Base-by-base conservation (phyloP, 345 rosid genomes). In the Carallia pectinifolia region DNA sequence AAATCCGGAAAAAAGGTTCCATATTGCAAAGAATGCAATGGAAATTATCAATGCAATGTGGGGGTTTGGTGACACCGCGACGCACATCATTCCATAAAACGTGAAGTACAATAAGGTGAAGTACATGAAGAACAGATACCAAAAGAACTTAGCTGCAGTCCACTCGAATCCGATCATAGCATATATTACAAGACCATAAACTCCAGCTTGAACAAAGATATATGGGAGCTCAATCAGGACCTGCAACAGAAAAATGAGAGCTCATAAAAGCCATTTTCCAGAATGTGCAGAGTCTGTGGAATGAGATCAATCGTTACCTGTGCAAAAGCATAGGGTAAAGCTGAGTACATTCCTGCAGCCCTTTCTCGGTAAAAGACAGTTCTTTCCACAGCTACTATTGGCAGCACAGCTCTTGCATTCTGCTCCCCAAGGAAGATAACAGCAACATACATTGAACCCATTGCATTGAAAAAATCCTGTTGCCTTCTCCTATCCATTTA, bases 301-400 rank as follows among this genome's bases (percentile, higher is more conserved):
- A 8, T 8, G 47, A 8, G 30, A 55, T 4, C 12, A 6, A 60
- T 40, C 6, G 19, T 64, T 62, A 77, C 76, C 86, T 93, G 97
- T 68, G 90, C 75, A 68, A 88, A 85, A 65, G 97, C 98, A 62
- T 89, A 90, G 5, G 96, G 89, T 81, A 85, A 66, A 60, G 88
- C 84, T 2, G 97, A 89, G 62, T 89, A 91, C 96, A 91, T 91
- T 71, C 97, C 90, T 0, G 94, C 91, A 15, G 92, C 96, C 73
- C 81, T 77, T 66, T 92, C 98, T 65, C 96, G 74, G 65, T 90
- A 92, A 60, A 88, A 92, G 34, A 90, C 91, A 1, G 89, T 88
- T 34, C 96, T 77, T 65, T 90, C 98, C 1, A 90, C 78, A 4
- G 88, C 67, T 61, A 88, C 96, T n/a, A 88, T 85, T 0, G 96